Conservation (phyloP, 495 filamentous ascomycete species). For the Daldinia concentrica region DNA sequence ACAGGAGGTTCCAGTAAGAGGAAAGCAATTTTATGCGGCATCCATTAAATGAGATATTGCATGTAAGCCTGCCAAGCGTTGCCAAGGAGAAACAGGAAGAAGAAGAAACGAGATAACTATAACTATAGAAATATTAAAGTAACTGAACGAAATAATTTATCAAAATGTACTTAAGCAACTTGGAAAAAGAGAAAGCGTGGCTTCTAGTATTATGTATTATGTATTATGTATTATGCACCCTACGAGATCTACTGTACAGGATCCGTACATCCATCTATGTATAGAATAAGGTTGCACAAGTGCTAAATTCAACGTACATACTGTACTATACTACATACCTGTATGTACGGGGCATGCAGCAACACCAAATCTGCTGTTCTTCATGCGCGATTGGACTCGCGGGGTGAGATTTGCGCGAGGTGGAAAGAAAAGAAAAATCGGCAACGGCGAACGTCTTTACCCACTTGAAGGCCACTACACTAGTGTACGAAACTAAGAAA, state of each 20-base stretch:
- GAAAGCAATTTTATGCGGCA: slow-evolving; percentile 8
- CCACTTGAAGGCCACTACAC: too few relatives aligned
- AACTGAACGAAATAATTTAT: neutral
- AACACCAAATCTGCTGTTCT: neutral
- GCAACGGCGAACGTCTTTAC: slow-evolving; percentile 10
- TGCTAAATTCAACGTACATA: slow-evolving; percentile 2
- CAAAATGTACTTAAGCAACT: neutral
- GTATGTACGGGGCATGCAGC: slow-evolving; percentile 19
- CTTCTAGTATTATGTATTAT: too few relatives aligned
- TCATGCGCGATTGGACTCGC: slow-evolving; percentile 20
- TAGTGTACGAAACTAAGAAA: slow-evolving; percentile 5
- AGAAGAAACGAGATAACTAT: slow-evolving; percentile 3
- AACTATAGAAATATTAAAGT: neutral
- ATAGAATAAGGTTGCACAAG: slow-evolving; percentile 3
- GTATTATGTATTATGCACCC: too few relatives aligned
- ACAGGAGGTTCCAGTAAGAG: neutral
- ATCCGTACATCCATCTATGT: neutral
- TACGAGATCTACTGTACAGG: neutral
- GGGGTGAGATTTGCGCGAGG: slow-evolving; percentile 20
- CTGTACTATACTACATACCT: too few relatives aligned
- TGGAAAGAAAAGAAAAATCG: slow-evolving; percentile 2
- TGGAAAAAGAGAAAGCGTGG: neutral
- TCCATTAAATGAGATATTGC: neutral
- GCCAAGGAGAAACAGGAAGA: slow-evolving; percentile 1
- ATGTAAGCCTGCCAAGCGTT: slow-evolving; percentile 16